Evolutionary conservation across 768 basidiomycete genomes (phyloP), one percentile per base, ranked within the genome.

Genomic region (Suillus ampliporus): DNA sequence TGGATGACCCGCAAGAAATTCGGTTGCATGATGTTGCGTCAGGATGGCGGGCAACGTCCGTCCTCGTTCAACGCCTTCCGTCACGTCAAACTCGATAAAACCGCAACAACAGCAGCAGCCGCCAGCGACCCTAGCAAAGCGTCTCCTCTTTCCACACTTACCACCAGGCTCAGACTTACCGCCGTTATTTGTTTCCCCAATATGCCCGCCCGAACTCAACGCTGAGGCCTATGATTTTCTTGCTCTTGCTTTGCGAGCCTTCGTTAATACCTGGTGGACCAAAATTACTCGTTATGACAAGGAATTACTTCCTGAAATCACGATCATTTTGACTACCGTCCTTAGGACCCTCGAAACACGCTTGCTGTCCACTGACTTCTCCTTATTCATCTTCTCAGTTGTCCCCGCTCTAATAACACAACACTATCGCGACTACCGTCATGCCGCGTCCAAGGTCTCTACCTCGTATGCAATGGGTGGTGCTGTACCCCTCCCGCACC

Each of bases 241-340:
- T 37, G 92, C 94, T 0, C 88, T 94, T 62, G 84, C 88, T 11
- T 82, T 95, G 26, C 84, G 93, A 38, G 92, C 92, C 7, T 90
- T 83, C 69, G 86, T 95, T 41, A 85, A 87, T 52, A 89, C 91
- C 2, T 95, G 93, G 94, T 95, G 93, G 91, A 82, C 89, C 37
- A 91, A 87, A 69, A 82, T 95, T 58, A 86, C 92, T 1, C 84
- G 90, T 63, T 91, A 92, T 65, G 93, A 95, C 83, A 92, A 86
- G 70, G 89, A 92, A 60, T 83, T 95, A 61, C 83, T 94, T 31
- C 89, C 91, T 26, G 85, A 90, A 65, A 85, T 94, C 56, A 82
- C 88, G 0, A 74, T 72, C 41, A 79, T 91, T 67, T 75, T 92
- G 62, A 78, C 82, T 5, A 77, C 80, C 66, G 82, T 92, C 70